Percentiles rank a stretch among this genome's conserved stretches.
Evolutionary conservation across 2,329 filamentous ascomycete species (phyloP).

Genomic region (Neocatenulostroma microsporum): DNA sequence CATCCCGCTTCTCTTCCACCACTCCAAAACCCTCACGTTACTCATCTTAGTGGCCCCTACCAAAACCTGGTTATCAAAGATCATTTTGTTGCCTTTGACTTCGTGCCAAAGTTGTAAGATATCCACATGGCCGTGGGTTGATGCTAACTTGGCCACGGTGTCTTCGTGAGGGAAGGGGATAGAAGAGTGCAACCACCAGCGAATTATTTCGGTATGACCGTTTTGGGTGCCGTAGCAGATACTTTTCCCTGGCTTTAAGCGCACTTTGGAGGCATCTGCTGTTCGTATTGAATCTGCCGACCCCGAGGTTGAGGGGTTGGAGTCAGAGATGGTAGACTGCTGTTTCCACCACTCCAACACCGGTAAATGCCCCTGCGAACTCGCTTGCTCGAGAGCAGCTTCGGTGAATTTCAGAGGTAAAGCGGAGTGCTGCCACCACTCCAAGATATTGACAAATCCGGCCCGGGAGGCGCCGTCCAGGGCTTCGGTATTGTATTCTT

Average conservation of each 20-base stretch:
- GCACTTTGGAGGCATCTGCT: constrained; percentile 39
- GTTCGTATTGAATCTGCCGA: constrained; percentile 21
- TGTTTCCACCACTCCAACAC: constrained; percentile 91
- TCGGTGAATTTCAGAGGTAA: constrained; percentile 80
- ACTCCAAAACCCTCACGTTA: constrained; percentile 76
- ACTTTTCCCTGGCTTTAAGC: constrained; percentile 73
- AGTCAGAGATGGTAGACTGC: constrained; percentile 32
- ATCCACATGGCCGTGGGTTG: constrained; percentile 72
- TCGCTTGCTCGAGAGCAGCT: constrained; percentile 78
- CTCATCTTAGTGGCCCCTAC: constrained; percentile 83
- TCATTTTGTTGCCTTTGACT: constrained; percentile 65
- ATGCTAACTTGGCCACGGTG: constrained; percentile 74
- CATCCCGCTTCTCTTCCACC: constrained; percentile 76
- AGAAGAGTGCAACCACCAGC: constrained; percentile 80
- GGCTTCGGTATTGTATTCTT: constrained; percentile 78
- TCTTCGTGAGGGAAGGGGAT: constrained; percentile 75
- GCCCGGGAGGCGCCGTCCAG: constrained; percentile 80
- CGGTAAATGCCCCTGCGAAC: constrained; percentile 70
- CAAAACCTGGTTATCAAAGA: constrained; percentile 75
- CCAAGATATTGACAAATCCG: constrained; percentile 75
- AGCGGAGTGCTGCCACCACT: constrained; percentile 84
- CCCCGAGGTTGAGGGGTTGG: constrained; percentile 21
- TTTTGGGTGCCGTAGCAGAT: constrained; percentile 78
- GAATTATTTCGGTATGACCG: constrained; percentile 66
- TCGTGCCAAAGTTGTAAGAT: constrained; percentile 78